Evolutionary conservation across 2,329 filamentous ascomycete species (phyloP).

Genomic region (Diplocarpon mali): DNA sequence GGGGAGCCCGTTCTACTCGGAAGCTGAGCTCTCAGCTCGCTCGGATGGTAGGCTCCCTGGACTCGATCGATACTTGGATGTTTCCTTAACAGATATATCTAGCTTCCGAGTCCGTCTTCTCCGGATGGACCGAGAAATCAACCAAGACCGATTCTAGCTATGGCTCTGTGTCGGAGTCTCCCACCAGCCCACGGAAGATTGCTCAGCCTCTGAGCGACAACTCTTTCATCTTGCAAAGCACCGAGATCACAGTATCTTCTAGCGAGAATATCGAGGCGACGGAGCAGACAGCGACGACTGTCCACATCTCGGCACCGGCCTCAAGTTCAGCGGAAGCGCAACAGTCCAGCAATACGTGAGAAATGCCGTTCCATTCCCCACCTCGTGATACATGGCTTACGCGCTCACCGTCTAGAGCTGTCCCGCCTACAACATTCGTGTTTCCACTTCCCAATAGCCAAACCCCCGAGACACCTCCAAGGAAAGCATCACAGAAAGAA

Average conservation of each 20-base stretch:
- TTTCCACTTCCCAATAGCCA: conserved; percentile 16
- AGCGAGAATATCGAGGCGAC: conserved; percentile 25
- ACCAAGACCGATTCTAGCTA: conserved; percentile 28
- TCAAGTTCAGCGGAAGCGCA: conserved; percentile 14
- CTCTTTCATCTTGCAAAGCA: conserved; percentile 34
- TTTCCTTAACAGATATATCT: neutral
- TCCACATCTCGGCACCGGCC: conserved; percentile 28
- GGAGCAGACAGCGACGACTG: conserved; percentile 29
- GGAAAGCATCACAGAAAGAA: neutral
- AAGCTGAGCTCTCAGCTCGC: conserved; percentile 12
- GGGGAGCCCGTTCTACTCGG: conserved; percentile 7
- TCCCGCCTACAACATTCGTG: conserved; percentile 13
- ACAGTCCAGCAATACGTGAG: conserved; percentile 13
- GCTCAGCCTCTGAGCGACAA: conserved; percentile 33
- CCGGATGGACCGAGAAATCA: conserved; percentile 33
- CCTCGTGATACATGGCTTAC: neutral
- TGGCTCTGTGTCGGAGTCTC: conserved; percentile 25
- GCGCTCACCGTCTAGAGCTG: conserved; percentile 9
- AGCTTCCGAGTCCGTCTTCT: conserved; percentile 35
- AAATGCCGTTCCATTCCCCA: neutral
- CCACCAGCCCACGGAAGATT: conserved; percentile 14
- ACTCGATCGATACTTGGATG: neutral
- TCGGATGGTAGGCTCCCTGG: conserved; percentile 17
- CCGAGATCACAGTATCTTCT: conserved; percentile 30
- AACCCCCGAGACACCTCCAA: neutral